Base-by-base conservation (phyloP, 2,329 filamentous ascomycete genomes). In the Aaosphaeria arxii region DNA sequence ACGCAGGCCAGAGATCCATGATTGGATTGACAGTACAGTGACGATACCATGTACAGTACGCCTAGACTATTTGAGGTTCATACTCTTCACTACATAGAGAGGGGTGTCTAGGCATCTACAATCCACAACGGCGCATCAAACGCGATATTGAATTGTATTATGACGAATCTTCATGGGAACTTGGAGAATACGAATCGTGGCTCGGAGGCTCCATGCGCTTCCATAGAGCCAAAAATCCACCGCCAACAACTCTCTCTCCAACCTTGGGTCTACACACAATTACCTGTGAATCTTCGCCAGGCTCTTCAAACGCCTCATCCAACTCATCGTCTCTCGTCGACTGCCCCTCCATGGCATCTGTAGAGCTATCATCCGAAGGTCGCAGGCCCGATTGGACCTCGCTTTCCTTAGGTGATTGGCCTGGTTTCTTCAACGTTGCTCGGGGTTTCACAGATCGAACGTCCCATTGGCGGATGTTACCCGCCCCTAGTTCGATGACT, bases 401-500 rank as follows among this genome's bases (percentile, higher is more conserved):
- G 11, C 56, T 57, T 30, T 53, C 44, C 6, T 48, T 50, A n/a
- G n/a, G n/a, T n/a, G n/a, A n/a, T 40, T 17, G 39, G 24, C 7
- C 17, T 43, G 41, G 6, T 7, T 43, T 24, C 52, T 61, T 63
- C 35, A 61, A 35, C 1, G 61, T 58, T 13, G 67, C 69, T 47
- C 71, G 68, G 13, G 74, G 71, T 51, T 54, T 69, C 11, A 77
- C 78, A 43, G 74, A 73, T 55, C 81, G 77, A 13, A 88, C 75
- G 63, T 86, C 83, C 85, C 85, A 88, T 53, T 81, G 75, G 52
- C 81, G 74, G 1, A 84, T 82, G 32, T 75, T 78, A n/a, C 74
- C 45, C 69, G 75, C 53, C 55, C 72, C 74, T 17, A 87, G 70
- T 64, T 88, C 85, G 11, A 87, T 60, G 0, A 84, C 80, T 40